Evolutionary conservation across 2,329 filamentous ascomycete genomes (phyloP).

Genomic region (Cercospora berteroae): DNA sequence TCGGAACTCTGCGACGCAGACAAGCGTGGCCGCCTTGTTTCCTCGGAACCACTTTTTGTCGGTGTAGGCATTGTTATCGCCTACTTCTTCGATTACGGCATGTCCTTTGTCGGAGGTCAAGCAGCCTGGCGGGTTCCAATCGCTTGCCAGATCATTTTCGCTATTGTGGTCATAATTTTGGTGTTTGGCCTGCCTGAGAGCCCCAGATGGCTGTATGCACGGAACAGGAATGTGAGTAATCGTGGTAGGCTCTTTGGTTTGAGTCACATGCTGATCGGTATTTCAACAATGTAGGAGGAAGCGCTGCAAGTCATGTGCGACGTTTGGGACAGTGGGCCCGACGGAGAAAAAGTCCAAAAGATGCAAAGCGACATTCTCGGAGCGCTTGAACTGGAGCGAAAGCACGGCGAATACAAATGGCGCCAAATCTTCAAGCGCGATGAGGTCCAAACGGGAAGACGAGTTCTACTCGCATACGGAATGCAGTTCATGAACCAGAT

Average conservation of each 20-base stretch:
- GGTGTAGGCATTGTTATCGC: conserved; percentile 38
- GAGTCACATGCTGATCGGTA: neutral
- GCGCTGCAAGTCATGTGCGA: conserved; percentile 38
- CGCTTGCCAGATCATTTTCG: conserved; percentile 45
- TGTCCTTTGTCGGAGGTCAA: conserved; percentile 43
- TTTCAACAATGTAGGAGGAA: conserved; percentile 17
- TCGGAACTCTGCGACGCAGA: conserved; percentile 37
- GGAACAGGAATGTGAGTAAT: conserved; percentile 28
- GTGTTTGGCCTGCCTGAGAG: conserved; percentile 42
- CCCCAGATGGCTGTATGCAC: conserved; percentile 44
- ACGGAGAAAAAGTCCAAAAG: conserved; percentile 32
- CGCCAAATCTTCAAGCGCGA: conserved; percentile 41
- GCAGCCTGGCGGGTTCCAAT: conserved; percentile 50
- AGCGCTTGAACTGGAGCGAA: conserved; percentile 39
- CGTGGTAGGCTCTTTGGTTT: neutral
- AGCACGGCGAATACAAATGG: conserved; percentile 43
- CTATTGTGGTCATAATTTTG: conserved; percentile 41
- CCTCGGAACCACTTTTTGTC: conserved; percentile 38
- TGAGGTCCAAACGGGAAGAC: conserved; percentile 41
- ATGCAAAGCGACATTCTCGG: conserved; percentile 40
- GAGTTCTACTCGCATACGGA: conserved; percentile 38
- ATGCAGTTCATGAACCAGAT: conserved; percentile 35
- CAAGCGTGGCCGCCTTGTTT: conserved; percentile 37
- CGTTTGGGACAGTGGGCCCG: conserved; percentile 33
- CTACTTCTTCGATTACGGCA: conserved; percentile 40